Evolutionary conservation across 2,329 filamentous ascomycete species (phyloP).

Genomic region (Ophiognomonia clavigignenti-juglandacearum): DNA sequence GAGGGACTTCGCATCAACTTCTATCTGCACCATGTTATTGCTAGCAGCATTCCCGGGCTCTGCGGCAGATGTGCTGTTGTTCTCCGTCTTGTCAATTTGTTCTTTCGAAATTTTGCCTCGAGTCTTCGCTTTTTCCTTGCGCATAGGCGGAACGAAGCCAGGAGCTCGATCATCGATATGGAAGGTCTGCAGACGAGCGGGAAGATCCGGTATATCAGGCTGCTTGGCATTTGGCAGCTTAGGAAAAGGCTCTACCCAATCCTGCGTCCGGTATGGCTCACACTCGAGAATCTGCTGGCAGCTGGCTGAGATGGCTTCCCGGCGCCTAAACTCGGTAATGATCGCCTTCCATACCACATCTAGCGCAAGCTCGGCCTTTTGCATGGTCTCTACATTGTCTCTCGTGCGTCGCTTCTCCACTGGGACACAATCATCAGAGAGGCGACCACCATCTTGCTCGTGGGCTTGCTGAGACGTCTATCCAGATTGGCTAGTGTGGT

Average conservation of each 20-base stretch:
- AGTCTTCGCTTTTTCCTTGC: too few relatives aligned
- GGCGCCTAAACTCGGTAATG: slow-evolving; percentile 24
- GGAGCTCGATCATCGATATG: too few relatives aligned
- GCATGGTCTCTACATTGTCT: slow-evolving; percentile 38
- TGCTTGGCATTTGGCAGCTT: too few relatives aligned
- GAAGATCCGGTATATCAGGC: too few relatives aligned
- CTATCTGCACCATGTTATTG: too few relatives aligned
- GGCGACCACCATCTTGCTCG: slow-evolving; percentile 26
- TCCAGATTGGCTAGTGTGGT: neutral
- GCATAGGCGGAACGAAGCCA: too few relatives aligned
- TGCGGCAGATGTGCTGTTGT: neutral
- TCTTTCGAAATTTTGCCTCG: too few relatives aligned
- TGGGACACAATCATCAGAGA: slow-evolving; percentile 32
- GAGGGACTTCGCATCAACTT: slow-evolving; percentile 26
- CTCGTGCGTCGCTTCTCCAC: slow-evolving; percentile 39
- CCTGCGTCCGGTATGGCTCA: too few relatives aligned
- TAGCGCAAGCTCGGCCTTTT: slow-evolving; percentile 40
- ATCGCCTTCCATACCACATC: slow-evolving; percentile 42
- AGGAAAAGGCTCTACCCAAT: too few relatives aligned
- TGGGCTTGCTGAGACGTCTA: neutral
- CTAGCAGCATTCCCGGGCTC: slow-evolving; percentile 16
- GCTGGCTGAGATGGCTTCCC: neutral
- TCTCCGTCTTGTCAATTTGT: neutral
- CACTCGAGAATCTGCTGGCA: too few relatives aligned
- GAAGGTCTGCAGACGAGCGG: too few relatives aligned